Base-by-base conservation (phyloP, 352 stramenopile species). In the Phytophthora sansomeana region DNA sequence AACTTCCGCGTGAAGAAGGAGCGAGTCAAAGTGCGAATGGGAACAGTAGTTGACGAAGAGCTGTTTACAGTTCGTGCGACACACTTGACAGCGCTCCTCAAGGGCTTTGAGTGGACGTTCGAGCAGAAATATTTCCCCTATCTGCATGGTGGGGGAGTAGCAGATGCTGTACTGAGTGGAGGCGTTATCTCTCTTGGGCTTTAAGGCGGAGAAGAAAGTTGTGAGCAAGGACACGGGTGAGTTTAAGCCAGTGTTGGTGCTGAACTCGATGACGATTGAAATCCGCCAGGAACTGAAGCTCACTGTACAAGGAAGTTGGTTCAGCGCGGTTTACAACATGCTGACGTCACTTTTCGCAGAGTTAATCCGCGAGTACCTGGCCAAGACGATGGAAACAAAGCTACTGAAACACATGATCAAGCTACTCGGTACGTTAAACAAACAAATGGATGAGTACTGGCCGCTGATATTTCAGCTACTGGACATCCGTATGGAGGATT, bases 71-170 rank as follows among this genome's bases (percentile, higher is more conserved):
- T 96, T 42, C 77, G 81, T 30, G 87, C 87, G 0, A 92, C 84
- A 0, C 80, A 93, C 38, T 58, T 96, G 36, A 94, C 81, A 7
- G 86, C 85, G 8, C 46, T 93, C 9, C 83, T 96, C n/a, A 86
- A 93, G 35, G 80, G 83, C 1, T 92, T 96, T 41, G 59, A 96
- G 47, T 96, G 87, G 87, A 96, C 86, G 7, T 96, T 96, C 69
- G 75, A 83, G 17, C 87, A 96, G 43, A 94, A 92, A 54, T 86
- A 84, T 38, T 96, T 96, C 42, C 87, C 87, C n/a, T 96, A 94
- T 50, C 58, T 92, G n/a, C 87, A 96, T 35, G 87, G 87, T 5
- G 85, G 84, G 7, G 87, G 87, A 0, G 58, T 90, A 26, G 87
- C 87, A 0, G 85, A 96, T 66, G 87, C 87, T 29, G 81, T 79